Percentiles rank a stretch among this genome's conserved stretches.
Conservation (phyloP, 208 protist genomes). For the Trypanosoma grayi region DNA sequence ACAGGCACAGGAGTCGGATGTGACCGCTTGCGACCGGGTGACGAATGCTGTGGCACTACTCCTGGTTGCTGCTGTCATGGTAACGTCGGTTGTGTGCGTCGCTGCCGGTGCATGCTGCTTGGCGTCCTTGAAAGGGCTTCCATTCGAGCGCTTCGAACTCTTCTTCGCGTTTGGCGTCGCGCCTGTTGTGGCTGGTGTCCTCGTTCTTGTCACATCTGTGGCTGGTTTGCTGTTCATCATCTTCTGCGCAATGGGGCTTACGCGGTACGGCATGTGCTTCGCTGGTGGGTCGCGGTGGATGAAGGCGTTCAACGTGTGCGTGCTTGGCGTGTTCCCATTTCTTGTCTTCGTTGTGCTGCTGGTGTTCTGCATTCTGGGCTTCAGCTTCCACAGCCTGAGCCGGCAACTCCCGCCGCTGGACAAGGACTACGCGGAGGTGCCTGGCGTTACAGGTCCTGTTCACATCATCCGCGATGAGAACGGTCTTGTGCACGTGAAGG, state of each 20-base stretch:
- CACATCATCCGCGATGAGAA: slow-evolving; percentile 44
- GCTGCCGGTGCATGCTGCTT: slow-evolving; percentile 43
- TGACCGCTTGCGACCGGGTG: too few species aligned
- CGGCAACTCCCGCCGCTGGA: slow-evolving; percentile 39
- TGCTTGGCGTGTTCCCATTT: slow-evolving; percentile 47
- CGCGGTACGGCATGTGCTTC: slow-evolving; percentile 52
- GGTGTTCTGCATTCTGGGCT: slow-evolving; percentile 37
- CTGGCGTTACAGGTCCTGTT: slow-evolving; percentile 38
- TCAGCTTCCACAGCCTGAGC: slow-evolving; percentile 49
- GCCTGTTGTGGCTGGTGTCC: slow-evolving; percentile 38
- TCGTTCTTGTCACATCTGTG: slow-evolving; percentile 27
- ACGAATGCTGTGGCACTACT: slow-evolving; percentile 32
- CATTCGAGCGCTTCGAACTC: slow-evolving; percentile 43
- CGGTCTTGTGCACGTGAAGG: slow-evolving; percentile 47
- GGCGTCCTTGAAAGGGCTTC: slow-evolving; percentile 32
- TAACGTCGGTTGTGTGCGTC: slow-evolving; percentile 44
- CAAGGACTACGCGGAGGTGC: slow-evolving; percentile 48
- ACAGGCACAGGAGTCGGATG: too few species aligned
- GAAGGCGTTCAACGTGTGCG: slow-evolving; percentile 17
- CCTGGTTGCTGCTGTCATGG: slow-evolving; percentile 39
- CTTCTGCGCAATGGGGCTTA: slow-evolving; percentile 35
- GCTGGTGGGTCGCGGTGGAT: not conserved
- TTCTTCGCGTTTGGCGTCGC: slow-evolving; percentile 37
- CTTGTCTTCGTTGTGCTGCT: slow-evolving; percentile 43
- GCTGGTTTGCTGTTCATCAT: slow-evolving; percentile 35